These are phyloP conservation scores for Dictyostelium citrinum DNA, from an alignment of 78 protist species.

Conservation along the genomic window DNA sequence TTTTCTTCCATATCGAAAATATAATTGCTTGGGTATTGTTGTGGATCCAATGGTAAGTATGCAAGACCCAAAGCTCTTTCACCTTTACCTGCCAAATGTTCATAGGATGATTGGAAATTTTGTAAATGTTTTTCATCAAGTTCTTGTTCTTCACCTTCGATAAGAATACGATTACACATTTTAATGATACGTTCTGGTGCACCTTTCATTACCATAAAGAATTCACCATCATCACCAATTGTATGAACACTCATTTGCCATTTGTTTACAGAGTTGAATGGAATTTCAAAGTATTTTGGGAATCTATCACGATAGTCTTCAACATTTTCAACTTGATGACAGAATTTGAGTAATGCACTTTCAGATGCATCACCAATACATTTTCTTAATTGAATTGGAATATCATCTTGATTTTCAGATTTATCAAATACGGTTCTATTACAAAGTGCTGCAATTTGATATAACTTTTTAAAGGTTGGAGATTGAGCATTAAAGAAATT, in stretches of 20 bases:
- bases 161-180: slow-evolving; percentile 66
- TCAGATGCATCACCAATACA: slow-evolving; percentile 95
- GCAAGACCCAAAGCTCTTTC: slow-evolving; percentile 83
- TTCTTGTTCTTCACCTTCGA: slow-evolving; percentile 50
- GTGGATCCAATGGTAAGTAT: slow-evolving; percentile 20
- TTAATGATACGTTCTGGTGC: slow-evolving; percentile 81
- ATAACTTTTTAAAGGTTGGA: slow-evolving; percentile 38
- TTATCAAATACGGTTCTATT: slow-evolving; percentile 79
- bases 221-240: not conserved
- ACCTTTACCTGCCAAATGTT: slow-evolving; percentile 83
- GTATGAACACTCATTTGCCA: slow-evolving; percentile 84
- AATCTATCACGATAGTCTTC: slow-evolving; percentile 28
- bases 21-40: slow-evolving; percentile 16
- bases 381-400: slow-evolving; percentile 71
- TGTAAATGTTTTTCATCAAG: not conserved
- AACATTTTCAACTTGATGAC: slow-evolving; percentile 32
- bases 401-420: not conserved
- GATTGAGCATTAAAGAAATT: slow-evolving; percentile 18
- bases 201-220: slow-evolving; percentile 68
- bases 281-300: slow-evolving; percentile 86
- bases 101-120: slow-evolving; percentile 36
- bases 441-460: slow-evolving; percentile 64
- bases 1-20: slow-evolving; percentile 23
- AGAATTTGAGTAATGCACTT: slow-evolving; percentile 88
- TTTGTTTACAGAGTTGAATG: slow-evolving; percentile 98